Base-by-base conservation (phyloP, 495 filamentous ascomycete species). In the Xylaria nigripes region DNA sequence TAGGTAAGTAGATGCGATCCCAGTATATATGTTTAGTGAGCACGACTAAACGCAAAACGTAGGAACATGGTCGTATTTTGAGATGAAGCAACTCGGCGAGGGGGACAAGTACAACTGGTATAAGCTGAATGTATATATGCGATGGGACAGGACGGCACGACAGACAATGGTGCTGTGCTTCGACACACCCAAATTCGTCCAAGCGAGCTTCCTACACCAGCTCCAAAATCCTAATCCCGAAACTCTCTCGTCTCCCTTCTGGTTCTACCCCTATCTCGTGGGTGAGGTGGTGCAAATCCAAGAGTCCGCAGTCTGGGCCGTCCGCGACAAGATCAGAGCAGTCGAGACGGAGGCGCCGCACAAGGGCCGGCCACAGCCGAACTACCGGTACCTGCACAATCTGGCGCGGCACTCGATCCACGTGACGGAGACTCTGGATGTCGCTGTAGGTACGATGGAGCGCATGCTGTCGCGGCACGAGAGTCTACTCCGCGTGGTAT, bases 331-430 rank as follows among this genome's bases (percentile, higher is more conserved):
- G 6, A 49, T 72, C 10, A 47, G 70, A 27, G 47, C 16, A 0
- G 50, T 56, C 58, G 65, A 68, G 43, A 61, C 46, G 34, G 45
- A 65, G 48, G 38, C 22, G 30, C 40, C 4, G 0, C 55, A 49
- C 23, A 22, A 10, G 21, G 45, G 60, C 3, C 49, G 47, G 22
- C 59, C 61, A 8, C 53, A 62, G 1, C 70, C 75, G 5, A 61
- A 73, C 46, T 77, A 75, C 41, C 55, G 61, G 30, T 52, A 43
- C 9, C 56, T 78, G 12, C 74, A 80, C 62, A 74, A 79, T 38
- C 67, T 73, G 48, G 67, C 70, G n/a, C 69, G 76, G 12, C 76
- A 78, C 50, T 68, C 67, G 6, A 71, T 74, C 23, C 73, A 80
- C 53, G 65, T 70, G 19, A 68, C 66, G 3, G 75, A 78, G 46